These are phyloP conservation scores for Cystobasidiaceae sp. DNA, from an alignment of 1,284 basidiomycete genomes.

Conservation along the genomic window DNA sequence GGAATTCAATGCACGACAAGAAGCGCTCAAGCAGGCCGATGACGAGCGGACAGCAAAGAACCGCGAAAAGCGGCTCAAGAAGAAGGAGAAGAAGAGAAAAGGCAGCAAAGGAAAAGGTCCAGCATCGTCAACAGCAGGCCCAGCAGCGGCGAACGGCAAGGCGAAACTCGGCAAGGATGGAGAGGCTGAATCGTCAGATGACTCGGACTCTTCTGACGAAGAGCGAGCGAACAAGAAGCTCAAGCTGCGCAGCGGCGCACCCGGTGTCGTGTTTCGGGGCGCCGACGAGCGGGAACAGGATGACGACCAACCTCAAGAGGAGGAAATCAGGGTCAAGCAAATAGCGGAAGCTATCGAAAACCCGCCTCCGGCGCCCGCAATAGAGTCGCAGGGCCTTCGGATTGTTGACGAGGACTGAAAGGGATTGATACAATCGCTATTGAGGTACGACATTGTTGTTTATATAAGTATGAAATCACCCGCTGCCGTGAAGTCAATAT, in stretches of 20 bases:
- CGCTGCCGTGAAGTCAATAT: too few relatives aligned
- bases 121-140: background rate
- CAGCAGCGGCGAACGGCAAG: constrained; percentile 1
- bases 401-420: constrained; percentile 32
- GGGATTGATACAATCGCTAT: background rate
- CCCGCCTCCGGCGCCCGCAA: background rate
- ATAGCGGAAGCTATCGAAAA: constrained; percentile 32
- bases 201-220: background rate
- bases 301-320: constrained; percentile 31
- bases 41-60: constrained; percentile 81
- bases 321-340: constrained; percentile 34
- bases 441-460: background rate
- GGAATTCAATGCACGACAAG: constrained; percentile 55
- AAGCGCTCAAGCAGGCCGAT: constrained; percentile 59
- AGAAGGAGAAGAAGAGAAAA: constrained; percentile 18
- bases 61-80: constrained; percentile 75
- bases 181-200: background rate
- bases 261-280: constrained; percentile 21
- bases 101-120: too few relatives aligned
- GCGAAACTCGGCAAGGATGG: background rate
- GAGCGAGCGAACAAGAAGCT: constrained; percentile 34
- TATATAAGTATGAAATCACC: too few relatives aligned
- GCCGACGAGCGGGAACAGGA: constrained; percentile 25
- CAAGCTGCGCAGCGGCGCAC: constrained; percentile 31
- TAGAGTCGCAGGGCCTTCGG: constrained; percentile 7